Percentiles rank a stretch among this genome's conserved stretches.
Evolutionary conservation across 306 rosid species (phyloP).

Genomic region (Mimosa bimucronata): DNA sequence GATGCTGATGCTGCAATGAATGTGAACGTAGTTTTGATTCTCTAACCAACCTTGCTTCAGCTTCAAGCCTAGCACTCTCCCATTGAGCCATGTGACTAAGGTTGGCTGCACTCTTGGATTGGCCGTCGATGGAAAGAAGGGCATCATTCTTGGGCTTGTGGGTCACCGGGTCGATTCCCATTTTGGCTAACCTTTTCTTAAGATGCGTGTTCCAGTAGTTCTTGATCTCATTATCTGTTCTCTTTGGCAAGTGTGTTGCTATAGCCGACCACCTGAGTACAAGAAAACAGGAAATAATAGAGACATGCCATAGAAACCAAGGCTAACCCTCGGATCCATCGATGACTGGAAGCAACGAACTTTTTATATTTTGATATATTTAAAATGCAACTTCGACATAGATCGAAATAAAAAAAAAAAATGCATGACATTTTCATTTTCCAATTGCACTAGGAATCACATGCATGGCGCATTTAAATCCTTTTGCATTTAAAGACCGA

Average conservation of each 20-base stretch:
- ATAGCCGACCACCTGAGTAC: conserved; percentile 94
- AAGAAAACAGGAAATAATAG: conserved; percentile 30
- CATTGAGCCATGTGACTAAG: conserved; percentile 99
- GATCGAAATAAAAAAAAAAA: neutral
- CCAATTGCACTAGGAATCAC: conserved; percentile 29
- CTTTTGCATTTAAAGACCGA: conserved; percentile 43
- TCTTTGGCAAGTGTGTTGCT: conserved; percentile 95
- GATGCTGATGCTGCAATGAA: conserved; percentile 47
- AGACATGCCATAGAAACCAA: conserved; percentile 28
- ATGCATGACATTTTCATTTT: neutral
- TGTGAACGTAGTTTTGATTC: conserved; percentile 81
- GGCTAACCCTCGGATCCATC: conserved; percentile 42
- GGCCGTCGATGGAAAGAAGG: conserved; percentile 64
- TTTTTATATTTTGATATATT: conserved; percentile 5
- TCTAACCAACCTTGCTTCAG: conserved; percentile 92
- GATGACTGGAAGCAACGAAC: neutral
- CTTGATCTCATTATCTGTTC: conserved; percentile 97
- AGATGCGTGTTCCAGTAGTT: conserved; percentile 99
- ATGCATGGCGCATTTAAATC: conserved; percentile 30
- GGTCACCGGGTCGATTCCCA: conserved; percentile 96
- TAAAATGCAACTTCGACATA: conserved; percentile 7
- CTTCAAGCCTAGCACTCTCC: conserved; percentile 99
- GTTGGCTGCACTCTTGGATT: conserved; percentile 82
- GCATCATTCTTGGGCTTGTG: conserved; percentile 93
- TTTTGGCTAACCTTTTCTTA: conserved; percentile 88